Base-by-base conservation (phyloP, 2,329 filamentous ascomycete genomes). In the Bipolaris zeicola region DNA sequence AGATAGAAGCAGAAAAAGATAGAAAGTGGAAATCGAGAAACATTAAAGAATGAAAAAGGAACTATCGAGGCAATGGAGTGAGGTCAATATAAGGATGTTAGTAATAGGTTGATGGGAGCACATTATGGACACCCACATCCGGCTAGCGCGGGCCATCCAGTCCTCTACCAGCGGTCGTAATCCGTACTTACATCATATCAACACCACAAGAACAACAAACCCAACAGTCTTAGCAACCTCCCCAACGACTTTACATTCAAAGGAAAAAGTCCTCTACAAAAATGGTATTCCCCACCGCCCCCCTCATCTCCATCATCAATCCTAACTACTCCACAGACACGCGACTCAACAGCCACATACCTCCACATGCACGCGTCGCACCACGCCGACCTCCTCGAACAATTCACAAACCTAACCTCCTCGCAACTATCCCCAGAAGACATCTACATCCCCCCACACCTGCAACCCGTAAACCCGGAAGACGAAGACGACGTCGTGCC, bases 401-500 rank as follows among this genome's bases (percentile, higher is more conserved):
- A 79, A 61, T 82, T 82, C 71, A 80, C 77, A 5, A 69, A 77
- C 60, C 63, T 68, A 6, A 69, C 65, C 8, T 68, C 58, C 3
- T 73, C 65, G 1, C 63, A 69, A 16, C 69, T 76, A 22, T 51
- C 67, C 5, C 74, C 78, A 59, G 91, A 95, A 77, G 89, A 93
- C 54, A 90, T 95, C 72, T 90, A 90, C 75, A 89, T 96, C n/a
- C 86, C 89, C 33, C 86, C 87, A 6, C 86, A 91, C 60, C 86
- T 92, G 72, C 90, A 92, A 73, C 91, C 91, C 38, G 83, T 92
- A 70, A 94, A 95, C 73, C 91, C 91, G 0, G 91, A 95, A 76
- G 91, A 95, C 73, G 90, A 95, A 77, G 91, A 95, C 71, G 91
- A 95, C 70, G 89, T 95, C 3, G 91, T 95, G 4, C 91, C 91